Evolutionary conservation across 1,139 yeast species (phyloP).

Genomic region (Candida neerlandica): DNA sequence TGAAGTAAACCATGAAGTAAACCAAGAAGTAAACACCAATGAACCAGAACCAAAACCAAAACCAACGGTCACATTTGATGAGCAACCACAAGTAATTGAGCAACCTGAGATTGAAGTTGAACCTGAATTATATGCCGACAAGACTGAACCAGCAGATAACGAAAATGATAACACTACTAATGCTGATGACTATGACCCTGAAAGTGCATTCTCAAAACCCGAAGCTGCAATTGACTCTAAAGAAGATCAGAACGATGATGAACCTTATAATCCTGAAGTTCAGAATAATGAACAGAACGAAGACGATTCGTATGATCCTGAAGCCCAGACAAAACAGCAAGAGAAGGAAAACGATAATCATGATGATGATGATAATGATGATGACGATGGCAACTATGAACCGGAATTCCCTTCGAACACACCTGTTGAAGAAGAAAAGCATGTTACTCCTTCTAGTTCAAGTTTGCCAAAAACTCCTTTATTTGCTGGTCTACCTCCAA

Average conservation of each 20-base stretch:
- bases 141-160: constrained; percentile 3
- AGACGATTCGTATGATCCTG: constrained; percentile 31
- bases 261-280: constrained; percentile 29
- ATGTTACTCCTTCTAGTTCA: constrained; percentile 7
- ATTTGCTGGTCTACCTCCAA: constrained; percentile 30
- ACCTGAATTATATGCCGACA: constrained; percentile 1
- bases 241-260: constrained; percentile 16
- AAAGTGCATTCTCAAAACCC: constrained; percentile 14
- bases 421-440: neutral
- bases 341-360: constrained; percentile 5
- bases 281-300: neutral
- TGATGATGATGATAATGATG: constrained; percentile 10
- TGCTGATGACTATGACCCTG: constrained; percentile 29
- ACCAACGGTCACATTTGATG: constrained; percentile 21
- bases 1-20: constrained; percentile 3
- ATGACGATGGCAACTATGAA: constrained; percentile 27
- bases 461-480: constrained; percentile 7
- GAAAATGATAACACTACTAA: constrained; percentile 9
- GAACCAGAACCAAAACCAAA: constrained; percentile 2
- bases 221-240: constrained; percentile 26
- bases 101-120: neutral
- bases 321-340: constrained; percentile 12
- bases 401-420: constrained; percentile 20
- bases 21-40: constrained; percentile 5
- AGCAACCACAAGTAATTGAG: constrained; percentile 23